Percentiles rank a stretch among this genome's conserved stretches.
phyloP scores from a whole-genome alignment of 2,329 filamentous ascomycete species.

The Fusarium heterosporum region DNA sequence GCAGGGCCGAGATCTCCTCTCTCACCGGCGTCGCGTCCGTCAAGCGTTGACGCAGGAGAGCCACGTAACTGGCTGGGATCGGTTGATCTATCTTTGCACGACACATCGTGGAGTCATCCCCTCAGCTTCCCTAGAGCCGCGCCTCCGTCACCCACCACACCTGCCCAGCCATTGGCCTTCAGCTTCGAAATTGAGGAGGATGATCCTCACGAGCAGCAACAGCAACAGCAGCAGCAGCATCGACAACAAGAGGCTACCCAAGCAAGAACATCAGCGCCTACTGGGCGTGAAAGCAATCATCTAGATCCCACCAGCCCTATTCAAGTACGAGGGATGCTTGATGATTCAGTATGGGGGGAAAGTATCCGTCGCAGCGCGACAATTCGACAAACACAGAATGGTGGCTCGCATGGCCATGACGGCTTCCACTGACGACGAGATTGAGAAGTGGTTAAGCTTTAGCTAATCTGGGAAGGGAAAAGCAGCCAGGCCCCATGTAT shows the following conservation, averaged over 20 bases:
- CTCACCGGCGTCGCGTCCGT: conserved; percentile 36
- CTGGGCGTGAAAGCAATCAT: conserved; percentile 71
- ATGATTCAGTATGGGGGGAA: conserved; percentile 92
- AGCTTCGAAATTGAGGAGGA: conserved; percentile 69
- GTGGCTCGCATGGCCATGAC: conserved; percentile 51
- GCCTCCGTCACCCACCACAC: conserved; percentile 54
- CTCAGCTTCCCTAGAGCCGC: conserved; percentile 65
- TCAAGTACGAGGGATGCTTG: conserved; percentile 85
- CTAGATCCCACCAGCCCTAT: conserved; percentile 59
- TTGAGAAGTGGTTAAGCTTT: conserved; percentile 32
- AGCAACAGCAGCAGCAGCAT: conserved; percentile 5
- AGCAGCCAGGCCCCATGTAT: conserved; percentile 1
- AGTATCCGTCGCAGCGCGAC: conserved; percentile 92
- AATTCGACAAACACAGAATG: conserved; percentile 59
- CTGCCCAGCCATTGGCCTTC: conserved; percentile 66
- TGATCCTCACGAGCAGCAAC: conserved; percentile 46
- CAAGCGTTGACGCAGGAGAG: conserved; percentile 49
- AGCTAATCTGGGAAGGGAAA: neutral
- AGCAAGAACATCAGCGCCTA: conserved; percentile 57
- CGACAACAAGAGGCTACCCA: conserved; percentile 32
- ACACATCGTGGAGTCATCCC: conserved; percentile 58
- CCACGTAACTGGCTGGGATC: conserved; percentile 59
- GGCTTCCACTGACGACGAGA: conserved; percentile 41
- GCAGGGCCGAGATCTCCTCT: conserved; percentile 40
- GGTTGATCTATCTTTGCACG: conserved; percentile 56